phyloP scores from a whole-genome alignment of 176 grass and related monocot genomes.

The Eleusine coracana region DNA sequence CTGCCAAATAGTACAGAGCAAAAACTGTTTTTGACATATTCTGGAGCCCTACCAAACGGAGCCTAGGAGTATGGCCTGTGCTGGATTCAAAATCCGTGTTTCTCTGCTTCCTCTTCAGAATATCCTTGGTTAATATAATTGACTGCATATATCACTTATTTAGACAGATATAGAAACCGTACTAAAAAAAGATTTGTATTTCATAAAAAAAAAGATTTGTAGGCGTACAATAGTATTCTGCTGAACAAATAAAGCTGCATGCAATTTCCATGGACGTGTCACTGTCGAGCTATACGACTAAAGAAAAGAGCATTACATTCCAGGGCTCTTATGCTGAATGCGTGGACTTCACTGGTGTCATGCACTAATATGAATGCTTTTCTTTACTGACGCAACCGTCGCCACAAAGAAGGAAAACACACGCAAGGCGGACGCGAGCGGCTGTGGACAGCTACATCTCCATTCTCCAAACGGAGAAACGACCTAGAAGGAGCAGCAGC shows the following conservation, averaged over 20 bases:
- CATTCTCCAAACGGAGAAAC: slow-evolving; percentile 6
- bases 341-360: slow-evolving; percentile 38
- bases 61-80: neutral
- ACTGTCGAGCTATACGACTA: slow-evolving; percentile 3
- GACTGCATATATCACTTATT: neutral
- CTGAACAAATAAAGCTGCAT: neutral
- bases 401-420: neutral
- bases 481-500: neutral
- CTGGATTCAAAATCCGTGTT: neutral
- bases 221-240: neutral
- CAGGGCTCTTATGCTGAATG: slow-evolving; percentile 15
- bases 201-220: neutral
- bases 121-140: neutral
- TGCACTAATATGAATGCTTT: slow-evolving; percentile 14
- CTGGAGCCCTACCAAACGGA: no score
- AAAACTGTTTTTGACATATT: no score
- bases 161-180: neutral
- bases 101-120: neutral
- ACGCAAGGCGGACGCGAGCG: neutral
- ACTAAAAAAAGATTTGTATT: neutral
- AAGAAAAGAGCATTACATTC: slow-evolving; percentile 28
- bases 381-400: neutral
- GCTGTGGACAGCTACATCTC: slow-evolving; percentile 46
- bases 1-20: no score
- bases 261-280: slow-evolving; percentile 22